Conservation (phyloP, 2,329 filamentous ascomycete species). For the Calonectria henricotiae region DNA sequence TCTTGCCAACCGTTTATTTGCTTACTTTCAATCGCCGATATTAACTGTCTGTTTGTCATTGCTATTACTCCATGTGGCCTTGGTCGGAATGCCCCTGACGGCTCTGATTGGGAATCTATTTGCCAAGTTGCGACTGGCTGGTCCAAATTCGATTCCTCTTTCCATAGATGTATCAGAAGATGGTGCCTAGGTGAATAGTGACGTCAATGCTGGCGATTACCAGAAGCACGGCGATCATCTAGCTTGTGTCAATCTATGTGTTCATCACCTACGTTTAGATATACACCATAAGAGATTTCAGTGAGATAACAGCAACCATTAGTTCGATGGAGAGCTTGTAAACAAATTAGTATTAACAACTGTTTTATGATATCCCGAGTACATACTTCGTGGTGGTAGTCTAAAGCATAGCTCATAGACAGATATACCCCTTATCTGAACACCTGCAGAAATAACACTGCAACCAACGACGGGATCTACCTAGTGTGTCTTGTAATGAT, state of each 20-base stretch:
- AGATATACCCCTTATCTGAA: conserved; percentile 30
- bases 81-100: too few species aligned
- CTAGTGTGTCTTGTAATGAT: conserved; percentile 34
- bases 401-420: conserved; percentile 38
- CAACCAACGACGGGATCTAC: conserved; percentile 31
- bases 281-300: conserved; percentile 32
- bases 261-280: conserved; percentile 37
- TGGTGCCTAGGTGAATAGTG: conserved; percentile 11
- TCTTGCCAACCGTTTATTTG: too few species aligned
- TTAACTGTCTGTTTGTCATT: too few species aligned
- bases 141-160: conserved; percentile 34
- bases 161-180: conserved; percentile 20
- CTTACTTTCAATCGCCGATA: too few species aligned
- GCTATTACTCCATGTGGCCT: too few species aligned
- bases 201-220: conserved; percentile 29
- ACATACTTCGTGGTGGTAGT: conserved; percentile 35
- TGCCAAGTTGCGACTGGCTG: neutral
- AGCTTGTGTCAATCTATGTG: conserved; percentile 28
- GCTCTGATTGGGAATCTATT: too few species aligned
- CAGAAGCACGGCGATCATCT: conserved; percentile 32
- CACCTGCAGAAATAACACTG: conserved; percentile 31
- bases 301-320: conserved; percentile 33
- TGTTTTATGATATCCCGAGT: neutral
- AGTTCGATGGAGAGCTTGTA: conserved; percentile 31
- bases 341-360: neutral